Percentiles rank a stretch among this genome's conserved stretches.
Evolutionary conservation across 73 alveolate genomes (phyloP).

Genomic region (Paramecium pentaurelia): DNA sequence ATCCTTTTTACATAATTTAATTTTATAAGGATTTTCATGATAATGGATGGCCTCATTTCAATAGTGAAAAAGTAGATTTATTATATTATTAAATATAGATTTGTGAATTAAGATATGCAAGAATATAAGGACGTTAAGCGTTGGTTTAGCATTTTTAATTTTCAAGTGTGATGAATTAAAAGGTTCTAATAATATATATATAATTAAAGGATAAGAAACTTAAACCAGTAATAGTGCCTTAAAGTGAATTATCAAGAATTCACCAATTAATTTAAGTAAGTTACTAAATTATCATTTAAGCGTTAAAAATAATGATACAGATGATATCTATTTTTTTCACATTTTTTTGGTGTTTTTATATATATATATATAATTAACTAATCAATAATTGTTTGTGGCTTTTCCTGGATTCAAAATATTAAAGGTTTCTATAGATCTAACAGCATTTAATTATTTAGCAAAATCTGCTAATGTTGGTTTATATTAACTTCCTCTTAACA

Average conservation of each 20-base stretch:
- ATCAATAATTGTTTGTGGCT: neutral
- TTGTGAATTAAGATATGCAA: conserved; percentile 79
- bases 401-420: neutral
- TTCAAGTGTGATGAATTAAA: conserved; percentile 64
- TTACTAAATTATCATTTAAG: neutral
- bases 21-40: conserved; percentile 87
- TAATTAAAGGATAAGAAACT: conserved; percentile 43
- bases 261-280: neutral
- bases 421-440: conserved; percentile 29
- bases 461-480: conserved; percentile 17
- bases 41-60: conserved; percentile 85
- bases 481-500: neutral
- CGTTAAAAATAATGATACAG: neutral
- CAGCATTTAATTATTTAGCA: conserved; percentile 5
- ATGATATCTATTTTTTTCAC: neutral
- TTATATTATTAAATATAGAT: conserved; percentile 17
- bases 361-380: neutral
- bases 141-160: conserved; percentile 52
- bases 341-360: neutral
- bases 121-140: conserved; percentile 78
- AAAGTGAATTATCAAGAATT: conserved; percentile 42
- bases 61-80: conserved; percentile 65
- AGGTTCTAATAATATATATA: neutral
- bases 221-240: conserved; percentile 56
- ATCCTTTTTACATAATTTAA: conserved; percentile 73